Base-by-base conservation (phyloP, 129 eudicot genomes). In the Artemisia tridentata region DNA sequence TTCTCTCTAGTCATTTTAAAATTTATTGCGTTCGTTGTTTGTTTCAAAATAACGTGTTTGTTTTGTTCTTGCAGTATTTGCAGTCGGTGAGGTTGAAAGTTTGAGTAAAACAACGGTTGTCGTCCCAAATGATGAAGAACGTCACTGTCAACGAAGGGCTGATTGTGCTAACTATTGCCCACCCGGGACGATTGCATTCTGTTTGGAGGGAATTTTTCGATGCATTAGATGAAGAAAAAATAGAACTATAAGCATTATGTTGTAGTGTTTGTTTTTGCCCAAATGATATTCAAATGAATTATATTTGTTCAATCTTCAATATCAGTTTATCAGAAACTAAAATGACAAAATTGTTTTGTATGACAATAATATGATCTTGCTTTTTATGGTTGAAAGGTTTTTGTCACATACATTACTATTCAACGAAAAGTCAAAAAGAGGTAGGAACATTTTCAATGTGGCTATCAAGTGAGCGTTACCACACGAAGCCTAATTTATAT, bases 141-240 rank as follows among this genome's bases (percentile, higher is more conserved):
- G 67, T 11, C 58, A 5, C 16, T 75, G 79, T 56, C 3, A 10
- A 15, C 17, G 54, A 54, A 75, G 59, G 64, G 0, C 56, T 18
- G 79, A 75, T 66, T 75, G 79, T 57, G 38, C 13, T 18, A 14
- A 15, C 4, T 66, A 53, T 11, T 75, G 79, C 60, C 79, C 79
- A 27, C 73, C 16, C 7, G 31, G n/a, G 23, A 54, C 65, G 50
- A 3, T 75, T 56, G 67, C 79, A 4, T 14, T 45, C 2, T 75
- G 79, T 57, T 27, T 75, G 27, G 79, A 58, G 3, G 46, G 65
- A 66, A 53, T 20, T 65, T 75, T 73, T 9, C 38, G 67, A 66
- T 75, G 79, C 43, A 31, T 75, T 38, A 50, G 15, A 63, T 63
- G 29, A 64, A 41, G 10, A 34, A 18, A 18, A 16, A 51, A 51